Base-by-base conservation (phyloP, 2,329 filamentous ascomycete genomes). In the Fusarium xyrophilum region DNA sequence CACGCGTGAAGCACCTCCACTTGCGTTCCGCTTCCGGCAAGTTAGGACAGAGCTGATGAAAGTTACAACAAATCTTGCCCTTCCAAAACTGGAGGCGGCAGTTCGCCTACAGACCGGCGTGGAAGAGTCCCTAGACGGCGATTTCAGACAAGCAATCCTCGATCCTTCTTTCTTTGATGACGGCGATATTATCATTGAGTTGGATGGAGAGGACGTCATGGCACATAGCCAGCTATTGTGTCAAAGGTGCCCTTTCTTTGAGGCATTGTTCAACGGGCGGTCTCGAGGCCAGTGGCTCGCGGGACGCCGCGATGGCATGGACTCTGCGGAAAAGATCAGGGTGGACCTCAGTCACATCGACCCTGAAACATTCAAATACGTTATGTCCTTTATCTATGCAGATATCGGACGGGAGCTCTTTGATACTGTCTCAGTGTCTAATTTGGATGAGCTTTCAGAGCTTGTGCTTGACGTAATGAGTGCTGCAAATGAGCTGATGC, bases 401-500 rank as follows among this genome's bases (percentile, higher is more conserved):
- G 96, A 98, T 75, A 84, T 87, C 35, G 93, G 93, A 1, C 84
- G 88, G 25, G 90, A 94, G 62, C 82, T 98, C 3, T 98, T 99
- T 73, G 88, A 97, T 69, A 84, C 91, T 33, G 86, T 96, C 8
- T 86, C 91, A 19, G 86, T 87, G 36, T 82, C 87, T 19, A 89
- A 90, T 63, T 79, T 97, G 9, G 93, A 97, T 69, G 91, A 93
- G 46, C 93, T 97, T 67, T 88, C 94, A 7, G 93, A 98, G 72
- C 82, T 96, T n/a, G 85, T 97, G 12, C 86, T 98, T 80, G 93
- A 97, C 72, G 92, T 98, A 44, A 90, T 98, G 86, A 89, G 89
- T 58, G 90, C 93, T 54, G 93, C 94, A 15, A 96, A 99, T 75
- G 95, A 99, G 78, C 82, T 99, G 60, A 97, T 99, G 94, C 85